Base-by-base conservation (phyloP, 176 grass and related monocot species). In the Leersia perrieri region DNA sequence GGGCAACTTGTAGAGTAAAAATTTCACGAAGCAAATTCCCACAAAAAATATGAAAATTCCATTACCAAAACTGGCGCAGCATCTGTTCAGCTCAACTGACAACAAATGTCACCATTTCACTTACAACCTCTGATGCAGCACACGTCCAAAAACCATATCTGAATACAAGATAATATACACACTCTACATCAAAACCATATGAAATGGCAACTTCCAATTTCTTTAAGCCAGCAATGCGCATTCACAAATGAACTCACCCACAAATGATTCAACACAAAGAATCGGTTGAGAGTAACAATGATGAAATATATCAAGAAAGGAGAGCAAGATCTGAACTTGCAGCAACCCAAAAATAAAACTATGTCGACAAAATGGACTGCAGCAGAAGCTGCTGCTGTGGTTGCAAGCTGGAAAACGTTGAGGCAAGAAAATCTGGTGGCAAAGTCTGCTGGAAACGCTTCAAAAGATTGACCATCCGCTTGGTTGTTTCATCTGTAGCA, bases 371-470 rank as follows among this genome's bases (percentile, higher is more conserved):
- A 25, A 96, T 85, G 35, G 93, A 93, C 87, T 96, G 97, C 58
- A 99, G 83, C 68, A 93, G 61, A 60, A 88, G 89, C 76, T 93
- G 84, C 65, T 96, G 97, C 76, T 96, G 93, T 18, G 90, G 97
- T 88, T 95, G 93, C 79, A 99, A 89, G 25, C 67, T 91, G 15
- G 92, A 96, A 88, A 92, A 99, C 22, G 89, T 83, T 1, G 91
- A 89, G 7, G 90, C 94, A 31, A 97, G 80, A 64, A 97, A 78
- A 81, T 94, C 74, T 5, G 97, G 91, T 41, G 97, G 97, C 63
- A 99, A 49, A 5, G 97, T 99, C 82, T 91, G 90, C 85, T 91
- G 90, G 62, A 99, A 88, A 25, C 82, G 72, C 78, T 77, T 95
- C 82, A 99, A 81, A 33, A 96, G 70, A 62, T 70, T 93, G 57